Base-by-base conservation (phyloP, 1,139 yeast species). In the Saccharomyces hybrid region DNA sequence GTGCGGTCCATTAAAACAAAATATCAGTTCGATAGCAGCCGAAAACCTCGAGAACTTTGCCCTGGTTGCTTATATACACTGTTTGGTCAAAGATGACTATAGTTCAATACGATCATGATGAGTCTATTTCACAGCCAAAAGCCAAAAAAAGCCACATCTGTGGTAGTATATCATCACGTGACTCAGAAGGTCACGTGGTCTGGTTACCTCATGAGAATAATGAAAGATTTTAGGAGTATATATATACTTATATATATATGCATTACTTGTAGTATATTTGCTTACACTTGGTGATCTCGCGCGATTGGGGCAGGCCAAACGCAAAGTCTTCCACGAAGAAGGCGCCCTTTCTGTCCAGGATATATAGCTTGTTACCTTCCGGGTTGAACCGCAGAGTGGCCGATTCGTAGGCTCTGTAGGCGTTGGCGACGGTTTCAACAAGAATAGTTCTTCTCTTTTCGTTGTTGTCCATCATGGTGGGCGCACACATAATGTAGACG, bases 311-410 rank as follows among this genome's bases (percentile, higher is more conserved):
- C 12, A 83, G 71, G 3, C 95, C 97, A 54, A 90, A 91, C 14
- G 95, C 88, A 70, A 89, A 91, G 69, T 91, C 97, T 64, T 87
- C 88, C 26, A 89, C 80, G 61, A 83, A 82, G 51, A 90, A 74
- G 1, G 82, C 71, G 0, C 97, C 97, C 63, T 86, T 88, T 47
- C 97, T 75, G 69, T 91, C 98, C 11, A 89, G 78, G 4, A 83
- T 78, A 61, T 82, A 84, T 21, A 91, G 74, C 58, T 83, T 83
- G 50, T 91, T 91, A 0, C 98, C 97, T 64, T 87, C 89, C 2
- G 82, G 77, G 31, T 91, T 84, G 66, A 89, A 91, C 53, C 78
- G 73, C 56, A 90, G 70, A 1, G 93, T 77, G 0, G 97, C 97
- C 1, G 95, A 80, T 64, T 86, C 95, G 49, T 79, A 75, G 53